These are phyloP conservation scores for Neospora caninum DNA, from an alignment of 169 alveolate genomes.

Conservation along the genomic window DNA sequence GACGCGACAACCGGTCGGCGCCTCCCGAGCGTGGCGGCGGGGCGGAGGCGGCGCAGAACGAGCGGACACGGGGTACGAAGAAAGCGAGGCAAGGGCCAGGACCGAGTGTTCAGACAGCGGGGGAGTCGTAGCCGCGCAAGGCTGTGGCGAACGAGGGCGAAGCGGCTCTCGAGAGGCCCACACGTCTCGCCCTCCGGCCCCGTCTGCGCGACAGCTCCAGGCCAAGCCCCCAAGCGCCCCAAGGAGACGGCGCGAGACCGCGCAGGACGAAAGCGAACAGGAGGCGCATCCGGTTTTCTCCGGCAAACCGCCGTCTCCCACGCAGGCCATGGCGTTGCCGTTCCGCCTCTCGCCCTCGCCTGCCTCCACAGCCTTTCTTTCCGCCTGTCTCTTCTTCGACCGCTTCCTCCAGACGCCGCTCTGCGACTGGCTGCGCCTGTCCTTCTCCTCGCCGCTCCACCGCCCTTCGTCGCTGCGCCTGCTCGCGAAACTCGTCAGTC, in stretches of 20 bases:
- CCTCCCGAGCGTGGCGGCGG: neutral
- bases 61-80: neutral
- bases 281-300: too few species aligned
- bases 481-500: neutral
- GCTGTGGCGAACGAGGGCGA: too few species aligned
- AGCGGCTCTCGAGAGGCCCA: too few species aligned
- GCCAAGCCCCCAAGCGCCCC: too few species aligned
- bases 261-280: too few species aligned
- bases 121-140: neutral
- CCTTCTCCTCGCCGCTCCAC: neutral
- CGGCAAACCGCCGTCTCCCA: too few species aligned
- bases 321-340: neutral
- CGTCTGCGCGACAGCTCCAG: too few species aligned
- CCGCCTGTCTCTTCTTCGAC: neutral
- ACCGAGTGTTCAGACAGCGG: neutral
- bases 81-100: neutral
- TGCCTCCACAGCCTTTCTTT: neutral
- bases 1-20: neutral
- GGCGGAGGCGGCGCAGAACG: neutral
- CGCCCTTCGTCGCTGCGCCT: conserved; percentile 17
- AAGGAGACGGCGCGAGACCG: too few species aligned
- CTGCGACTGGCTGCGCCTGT: conserved; percentile 1
- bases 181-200: too few species aligned
- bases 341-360: neutral
- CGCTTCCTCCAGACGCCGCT: neutral